phyloP scores from a whole-genome alignment of 306 rosid genomes.

The Fragaria nilgerrensis region DNA sequence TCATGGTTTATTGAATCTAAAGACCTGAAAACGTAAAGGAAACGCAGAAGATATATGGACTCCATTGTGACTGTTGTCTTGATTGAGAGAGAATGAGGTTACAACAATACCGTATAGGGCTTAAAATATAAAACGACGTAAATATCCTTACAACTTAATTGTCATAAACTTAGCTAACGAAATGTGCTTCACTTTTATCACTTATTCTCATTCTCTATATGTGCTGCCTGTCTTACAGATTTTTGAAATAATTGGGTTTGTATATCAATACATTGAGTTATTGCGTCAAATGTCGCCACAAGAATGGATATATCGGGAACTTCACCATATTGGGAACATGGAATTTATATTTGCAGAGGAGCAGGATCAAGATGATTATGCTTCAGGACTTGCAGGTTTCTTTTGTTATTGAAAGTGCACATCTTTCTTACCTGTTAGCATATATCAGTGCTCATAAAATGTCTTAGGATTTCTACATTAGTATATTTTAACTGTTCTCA shows the following conservation, averaged over 20 bases:
- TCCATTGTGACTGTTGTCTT: too few relatives aligned
- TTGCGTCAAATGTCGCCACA: slow-evolving; percentile 65
- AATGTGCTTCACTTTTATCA: slow-evolving; percentile 10
- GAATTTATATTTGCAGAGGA: slow-evolving; percentile 90
- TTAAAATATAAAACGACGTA: too few relatives aligned
- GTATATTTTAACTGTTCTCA: slow-evolving; percentile 19
- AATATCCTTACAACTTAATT: too few relatives aligned
- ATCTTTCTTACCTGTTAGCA: background rate
- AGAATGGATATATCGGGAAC: slow-evolving; percentile 94
- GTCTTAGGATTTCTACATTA: too few relatives aligned
- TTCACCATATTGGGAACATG: slow-evolving; percentile 88
- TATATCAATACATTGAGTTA: slow-evolving; percentile 81
- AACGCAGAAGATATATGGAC: too few relatives aligned
- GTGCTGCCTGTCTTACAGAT: slow-evolving; percentile 46
- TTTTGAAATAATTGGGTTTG: slow-evolving; percentile 73
- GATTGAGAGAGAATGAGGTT: too few relatives aligned
- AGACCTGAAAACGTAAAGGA: too few relatives aligned
- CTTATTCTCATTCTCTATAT: slow-evolving; percentile 16
- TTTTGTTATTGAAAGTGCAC: background rate
- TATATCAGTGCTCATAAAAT: background rate
- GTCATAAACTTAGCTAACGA: too few relatives aligned
- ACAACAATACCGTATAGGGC: too few relatives aligned
- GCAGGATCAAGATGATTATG: slow-evolving; percentile 94
- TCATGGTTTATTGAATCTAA: too few relatives aligned
- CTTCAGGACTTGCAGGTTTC: slow-evolving; percentile 88